Conservation (phyloP, 2,329 filamentous ascomycete genomes). For the Fusarium sp. region DNA sequence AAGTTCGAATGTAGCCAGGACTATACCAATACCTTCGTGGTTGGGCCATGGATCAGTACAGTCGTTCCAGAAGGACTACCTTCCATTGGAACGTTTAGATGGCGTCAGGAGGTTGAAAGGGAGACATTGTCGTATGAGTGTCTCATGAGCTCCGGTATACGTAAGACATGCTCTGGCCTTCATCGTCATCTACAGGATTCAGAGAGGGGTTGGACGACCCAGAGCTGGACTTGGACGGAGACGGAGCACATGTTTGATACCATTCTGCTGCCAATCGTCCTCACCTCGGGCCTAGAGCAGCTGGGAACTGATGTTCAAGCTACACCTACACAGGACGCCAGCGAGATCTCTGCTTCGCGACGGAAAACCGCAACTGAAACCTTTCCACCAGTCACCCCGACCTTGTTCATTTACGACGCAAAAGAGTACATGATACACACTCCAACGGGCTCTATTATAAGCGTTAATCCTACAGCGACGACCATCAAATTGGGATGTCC, state of each 20-base stretch:
- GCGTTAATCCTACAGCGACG: not conserved
- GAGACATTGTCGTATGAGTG: not conserved
- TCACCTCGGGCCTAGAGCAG: not conserved
- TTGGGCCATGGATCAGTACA: slow-evolving; percentile 2
- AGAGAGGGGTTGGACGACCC: not conserved
- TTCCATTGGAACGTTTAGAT: not conserved
- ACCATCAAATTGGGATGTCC: not conserved
- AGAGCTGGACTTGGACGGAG: not conserved
- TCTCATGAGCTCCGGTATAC: not conserved
- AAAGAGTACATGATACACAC: not conserved
- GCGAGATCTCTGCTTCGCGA: not conserved
- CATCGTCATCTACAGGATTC: not conserved
- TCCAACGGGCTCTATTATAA: not conserved
- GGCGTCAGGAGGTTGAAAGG: not conserved
- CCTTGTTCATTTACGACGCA: not conserved
- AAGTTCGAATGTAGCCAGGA: not conserved
- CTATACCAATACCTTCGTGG: not conserved
- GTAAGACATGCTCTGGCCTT: not conserved
- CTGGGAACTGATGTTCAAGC: not conserved
- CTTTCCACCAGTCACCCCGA: not conserved
- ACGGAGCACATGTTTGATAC: not conserved
- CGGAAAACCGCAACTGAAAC: not conserved
- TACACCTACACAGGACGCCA: not conserved
- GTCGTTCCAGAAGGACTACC: not conserved
- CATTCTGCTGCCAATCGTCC: not conserved